Evolutionary conservation across 345 rosid genomes (phyloP), one percentile per base, ranked within the genome.

Genomic region (Trapa incisa): DNA sequence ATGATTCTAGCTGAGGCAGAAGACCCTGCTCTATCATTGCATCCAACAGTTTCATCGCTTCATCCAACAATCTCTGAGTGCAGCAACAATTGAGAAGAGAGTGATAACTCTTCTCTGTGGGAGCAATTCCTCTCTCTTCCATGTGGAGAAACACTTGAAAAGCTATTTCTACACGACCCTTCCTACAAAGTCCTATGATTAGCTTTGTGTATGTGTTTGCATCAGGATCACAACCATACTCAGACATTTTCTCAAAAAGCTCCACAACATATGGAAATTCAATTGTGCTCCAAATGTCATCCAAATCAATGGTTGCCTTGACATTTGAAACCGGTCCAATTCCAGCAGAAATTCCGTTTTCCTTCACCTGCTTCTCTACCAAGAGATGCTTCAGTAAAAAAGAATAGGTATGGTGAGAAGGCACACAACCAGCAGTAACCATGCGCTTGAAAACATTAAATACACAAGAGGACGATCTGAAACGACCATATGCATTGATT

Each of bases 391-490:
- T 81, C 75, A 92, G 78, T 75, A 92, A 73, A 78, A 81, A 73
- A 60, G 83, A 70, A 79, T 85, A 89, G 1, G 93, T 83, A 64
- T 72, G 79, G 54, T 81, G 84, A 75, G 93, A 87, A 75, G 98
- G 96, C 74, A 87, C 88, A 68, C 89, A 87, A 47, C 84, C 87
- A 77, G 79, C 65, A 80, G 81, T 89, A 78, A 82, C 66, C 96
- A 92, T 92, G 61, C 82, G 72, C 78, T 85, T 89, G 65, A 92
- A 91, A 65, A 87, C 89, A 81, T 75, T 79, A 80, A 89, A 92
- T 22, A 89, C 92, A 5, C 75, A 76, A 80, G 80, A 65, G 50
- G 81, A 78, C 67, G 70, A 72, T 75, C 87, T 89, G 32, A 85
- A 68, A 54, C 77, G 78, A 65, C 87, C 89, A 77, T 88, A 89